Percentiles rank a stretch among this genome's conserved stretches.
These are phyloP conservation scores for Chlamydomonas schloesseri DNA, from an alignment of 139 green algal genomes.

Conservation along the genomic window DNA sequence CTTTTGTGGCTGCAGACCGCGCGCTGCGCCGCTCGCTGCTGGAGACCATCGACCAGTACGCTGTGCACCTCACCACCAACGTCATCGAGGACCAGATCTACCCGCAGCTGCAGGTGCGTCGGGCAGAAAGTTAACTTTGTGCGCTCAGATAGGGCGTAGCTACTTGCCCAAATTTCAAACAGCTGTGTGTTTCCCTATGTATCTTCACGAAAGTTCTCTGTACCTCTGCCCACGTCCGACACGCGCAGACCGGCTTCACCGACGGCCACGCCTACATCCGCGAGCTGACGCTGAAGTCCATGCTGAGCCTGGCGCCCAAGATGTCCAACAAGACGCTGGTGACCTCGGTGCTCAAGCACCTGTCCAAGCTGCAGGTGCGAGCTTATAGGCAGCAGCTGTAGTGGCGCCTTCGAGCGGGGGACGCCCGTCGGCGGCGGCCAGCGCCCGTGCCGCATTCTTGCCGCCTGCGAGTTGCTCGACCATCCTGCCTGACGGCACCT, in stretches of 20 bases:
- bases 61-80: slow-evolving; percentile 59
- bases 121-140: no score
- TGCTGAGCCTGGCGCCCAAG: slow-evolving; percentile 92
- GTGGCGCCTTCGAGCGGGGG: no score
- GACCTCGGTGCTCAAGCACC: slow-evolving; percentile 92
- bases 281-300: slow-evolving; percentile 97
- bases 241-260: slow-evolving; percentile 85
- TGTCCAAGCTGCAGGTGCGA: slow-evolving; percentile 91
- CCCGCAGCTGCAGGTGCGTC: slow-evolving; percentile 63
- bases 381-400: no score
- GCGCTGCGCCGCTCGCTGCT: slow-evolving; percentile 89
- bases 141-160: no score
- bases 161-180: no score
- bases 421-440: no score
- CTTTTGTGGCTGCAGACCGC: slow-evolving; percentile 70
- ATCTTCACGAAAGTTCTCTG: no score
- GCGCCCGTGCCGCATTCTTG: no score
- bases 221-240: no score
- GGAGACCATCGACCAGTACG: slow-evolving; percentile 87
- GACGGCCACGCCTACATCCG: slow-evolving; percentile 94
- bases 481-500: no score
- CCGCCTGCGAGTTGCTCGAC: no score
- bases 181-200: no score
- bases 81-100: slow-evolving; percentile 93
- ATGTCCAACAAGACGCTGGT: slow-evolving; percentile 90